These are phyloP conservation scores for Fusarium denticulatum DNA, from an alignment of 2,329 filamentous ascomycete genomes.

Conservation along the genomic window DNA sequence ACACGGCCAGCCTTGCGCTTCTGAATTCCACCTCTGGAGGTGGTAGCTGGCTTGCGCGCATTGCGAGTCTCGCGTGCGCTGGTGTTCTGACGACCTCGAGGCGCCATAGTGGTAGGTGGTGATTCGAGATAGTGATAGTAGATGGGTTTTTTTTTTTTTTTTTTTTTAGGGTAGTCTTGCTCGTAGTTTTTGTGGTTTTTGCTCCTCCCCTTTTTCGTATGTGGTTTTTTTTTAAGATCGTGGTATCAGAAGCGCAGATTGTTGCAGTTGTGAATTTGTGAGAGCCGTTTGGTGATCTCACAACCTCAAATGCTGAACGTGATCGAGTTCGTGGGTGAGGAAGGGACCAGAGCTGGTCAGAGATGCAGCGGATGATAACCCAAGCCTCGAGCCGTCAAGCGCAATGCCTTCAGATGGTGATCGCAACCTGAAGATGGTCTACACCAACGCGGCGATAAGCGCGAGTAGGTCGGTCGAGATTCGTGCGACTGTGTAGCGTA, in stretches of 20 bases:
- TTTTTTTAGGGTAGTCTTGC: neutral
- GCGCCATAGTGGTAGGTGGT: conserved; percentile 46
- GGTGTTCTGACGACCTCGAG: conserved; percentile 46
- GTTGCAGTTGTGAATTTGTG: neutral
- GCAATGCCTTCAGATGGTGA: neutral
- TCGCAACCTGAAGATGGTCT: neutral
- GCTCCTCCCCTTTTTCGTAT: neutral
- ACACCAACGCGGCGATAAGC: neutral
- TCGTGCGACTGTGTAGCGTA: conserved; percentile 4
- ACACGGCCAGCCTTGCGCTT: conserved; percentile 57
- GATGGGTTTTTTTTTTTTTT: neutral
- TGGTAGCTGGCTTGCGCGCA: conserved; percentile 44
- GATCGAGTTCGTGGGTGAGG: neutral
- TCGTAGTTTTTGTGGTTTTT: conserved; percentile 1
- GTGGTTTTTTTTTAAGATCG: neutral
- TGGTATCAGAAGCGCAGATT: conserved; percentile 15
- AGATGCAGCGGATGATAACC: neutral
- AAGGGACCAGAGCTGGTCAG: neutral
- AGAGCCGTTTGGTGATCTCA: neutral
- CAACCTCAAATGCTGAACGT: neutral
- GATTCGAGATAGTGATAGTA: neutral
- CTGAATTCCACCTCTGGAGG: conserved; percentile 59
- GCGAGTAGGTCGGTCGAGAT: conserved; percentile 1
- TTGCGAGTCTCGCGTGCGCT: conserved; percentile 47
- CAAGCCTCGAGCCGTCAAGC: neutral